Conservation (phyloP, 202 grass and related monocot genomes). For the Zizania palustris region DNA sequence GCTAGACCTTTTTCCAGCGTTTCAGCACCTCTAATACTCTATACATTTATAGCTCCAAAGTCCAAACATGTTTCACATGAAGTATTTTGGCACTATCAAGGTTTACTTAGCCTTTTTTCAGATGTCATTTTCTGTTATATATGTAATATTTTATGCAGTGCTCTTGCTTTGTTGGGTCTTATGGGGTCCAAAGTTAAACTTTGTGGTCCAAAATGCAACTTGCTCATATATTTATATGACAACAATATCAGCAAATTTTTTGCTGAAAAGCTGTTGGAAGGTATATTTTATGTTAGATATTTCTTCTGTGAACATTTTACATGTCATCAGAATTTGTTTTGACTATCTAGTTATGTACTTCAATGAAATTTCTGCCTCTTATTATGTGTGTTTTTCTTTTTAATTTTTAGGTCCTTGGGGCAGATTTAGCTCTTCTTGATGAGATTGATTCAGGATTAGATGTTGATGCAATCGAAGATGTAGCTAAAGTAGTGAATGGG, state of each 20-base stretch:
- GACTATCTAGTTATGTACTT: constrained; percentile 24
- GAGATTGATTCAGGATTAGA: constrained; percentile 97
- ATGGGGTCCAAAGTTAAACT: neutral
- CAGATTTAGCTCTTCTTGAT: constrained; percentile 94
- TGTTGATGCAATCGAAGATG: constrained; percentile 95
- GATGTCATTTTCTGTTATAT: neutral
- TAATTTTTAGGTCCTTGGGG: constrained; percentile 74
- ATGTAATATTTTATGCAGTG: neutral
- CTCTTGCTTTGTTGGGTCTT: constrained; percentile 1
- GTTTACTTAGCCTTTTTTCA: constrained; percentile 4
- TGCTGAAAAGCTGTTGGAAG: neutral
- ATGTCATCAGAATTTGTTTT: constrained; percentile 3
- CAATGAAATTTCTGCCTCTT: constrained; percentile 6
- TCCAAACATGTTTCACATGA: neutral
- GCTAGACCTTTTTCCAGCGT: neutral
- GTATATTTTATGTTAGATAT: neutral
- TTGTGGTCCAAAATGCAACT: neutral
- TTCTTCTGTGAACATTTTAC: constrained; percentile 30
- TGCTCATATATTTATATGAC: neutral
- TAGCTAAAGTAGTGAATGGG: constrained; percentile 78
- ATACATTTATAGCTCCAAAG: constrained; percentile 9
- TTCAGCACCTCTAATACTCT: neutral
- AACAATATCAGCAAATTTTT: constrained; percentile 10
- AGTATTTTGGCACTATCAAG: neutral
- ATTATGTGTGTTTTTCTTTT: constrained; percentile 38